phyloP scores from a whole-genome alignment of 129 eudicot species.

The Flaveria sonorensis region DNA sequence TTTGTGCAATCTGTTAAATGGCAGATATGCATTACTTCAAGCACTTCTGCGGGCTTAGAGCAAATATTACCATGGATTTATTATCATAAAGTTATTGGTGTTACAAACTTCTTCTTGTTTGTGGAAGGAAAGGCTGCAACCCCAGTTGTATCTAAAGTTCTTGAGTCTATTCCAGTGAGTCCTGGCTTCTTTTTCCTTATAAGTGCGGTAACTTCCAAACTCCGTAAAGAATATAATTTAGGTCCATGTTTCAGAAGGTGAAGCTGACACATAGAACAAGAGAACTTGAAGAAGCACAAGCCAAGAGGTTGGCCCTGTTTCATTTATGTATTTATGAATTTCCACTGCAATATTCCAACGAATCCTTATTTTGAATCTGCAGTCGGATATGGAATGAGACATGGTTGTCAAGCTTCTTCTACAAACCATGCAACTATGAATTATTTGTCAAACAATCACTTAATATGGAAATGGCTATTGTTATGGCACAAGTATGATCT shows the following conservation, averaged over 20 bases:
- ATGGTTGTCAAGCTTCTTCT: constrained; percentile 79
- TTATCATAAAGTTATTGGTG: constrained; percentile 56
- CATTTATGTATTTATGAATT: background rate
- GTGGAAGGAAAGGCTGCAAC: constrained; percentile 62
- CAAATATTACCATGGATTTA: constrained; percentile 61
- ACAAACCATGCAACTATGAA: constrained; percentile 94
- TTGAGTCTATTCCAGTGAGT: constrained; percentile 57
- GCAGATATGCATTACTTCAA: constrained; percentile 58
- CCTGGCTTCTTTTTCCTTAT: background rate
- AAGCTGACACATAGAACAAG: constrained; percentile 46
- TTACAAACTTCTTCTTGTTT: constrained; percentile 48
- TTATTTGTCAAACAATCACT: constrained; percentile 88
- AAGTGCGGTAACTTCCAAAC: background rate
- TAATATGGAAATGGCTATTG: constrained; percentile 93
- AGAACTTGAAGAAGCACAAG: constrained; percentile 59
- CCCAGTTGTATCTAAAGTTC: constrained; percentile 45
- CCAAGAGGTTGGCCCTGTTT: constrained; percentile 44
- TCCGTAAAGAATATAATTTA: background rate
- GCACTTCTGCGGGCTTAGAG: constrained; percentile 65
- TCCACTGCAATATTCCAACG: background rate
- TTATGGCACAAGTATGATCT: constrained; percentile 77
- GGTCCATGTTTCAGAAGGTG: constrained; percentile 36
- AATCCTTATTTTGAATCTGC: constrained; percentile 20
- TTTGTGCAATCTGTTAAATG: background rate
- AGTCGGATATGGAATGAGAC: constrained; percentile 98